Percentiles rank a stretch among this genome's conserved stretches.
Evolutionary conservation across 2,329 filamentous ascomycete genomes (phyloP).

Genomic region (Didymella sp.): DNA sequence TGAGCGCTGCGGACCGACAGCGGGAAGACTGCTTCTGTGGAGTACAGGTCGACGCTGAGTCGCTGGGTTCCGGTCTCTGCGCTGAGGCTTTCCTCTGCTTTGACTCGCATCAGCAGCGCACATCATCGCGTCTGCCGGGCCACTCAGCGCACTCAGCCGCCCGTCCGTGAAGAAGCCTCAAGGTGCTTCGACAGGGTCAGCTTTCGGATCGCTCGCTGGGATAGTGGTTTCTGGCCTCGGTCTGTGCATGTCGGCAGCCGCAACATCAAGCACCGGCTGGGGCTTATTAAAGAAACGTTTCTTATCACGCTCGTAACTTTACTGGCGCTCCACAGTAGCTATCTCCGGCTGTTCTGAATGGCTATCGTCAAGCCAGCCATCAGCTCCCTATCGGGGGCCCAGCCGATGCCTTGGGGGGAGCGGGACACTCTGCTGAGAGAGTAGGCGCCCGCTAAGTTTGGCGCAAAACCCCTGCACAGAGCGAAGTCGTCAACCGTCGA

Average conservation of each 20-base stretch:
- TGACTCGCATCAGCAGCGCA: conserved; percentile 45
- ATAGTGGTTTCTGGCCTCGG: conserved; percentile 18
- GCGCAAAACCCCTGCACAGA: conserved; percentile 30
- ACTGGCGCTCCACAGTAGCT: conserved; percentile 32
- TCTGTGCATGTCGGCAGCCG: conserved; percentile 25
- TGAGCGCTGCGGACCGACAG: conserved; percentile 35
- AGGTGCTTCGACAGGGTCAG: conserved; percentile 38
- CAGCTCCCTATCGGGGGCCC: conserved; percentile 47
- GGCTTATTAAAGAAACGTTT: conserved; percentile 34
- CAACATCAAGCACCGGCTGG: conserved; percentile 25
- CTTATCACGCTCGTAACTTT: conserved; percentile 23
- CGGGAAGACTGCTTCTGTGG: conserved; percentile 23
- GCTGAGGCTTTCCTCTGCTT: conserved; percentile 21
- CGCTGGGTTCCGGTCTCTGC: conserved; percentile 4
- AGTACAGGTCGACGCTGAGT: conserved; percentile 7
- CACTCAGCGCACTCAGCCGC: conserved; percentile 30
- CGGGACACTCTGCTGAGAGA: conserved; percentile 33
- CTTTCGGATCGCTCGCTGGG: conserved; percentile 40
- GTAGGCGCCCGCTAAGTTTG: conserved; percentile 48
- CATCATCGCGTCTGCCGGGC: conserved; percentile 46
- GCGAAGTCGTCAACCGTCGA: conserved; percentile 14
- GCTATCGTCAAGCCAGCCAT: conserved; percentile 43
- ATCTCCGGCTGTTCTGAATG: conserved; percentile 45
- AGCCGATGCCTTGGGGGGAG: conserved; percentile 44
- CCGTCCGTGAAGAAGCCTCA: conserved; percentile 19